Evolutionary conservation across 148 eudicot genomes (phyloP).

Genomic region (Nepenthes gracilis): DNA sequence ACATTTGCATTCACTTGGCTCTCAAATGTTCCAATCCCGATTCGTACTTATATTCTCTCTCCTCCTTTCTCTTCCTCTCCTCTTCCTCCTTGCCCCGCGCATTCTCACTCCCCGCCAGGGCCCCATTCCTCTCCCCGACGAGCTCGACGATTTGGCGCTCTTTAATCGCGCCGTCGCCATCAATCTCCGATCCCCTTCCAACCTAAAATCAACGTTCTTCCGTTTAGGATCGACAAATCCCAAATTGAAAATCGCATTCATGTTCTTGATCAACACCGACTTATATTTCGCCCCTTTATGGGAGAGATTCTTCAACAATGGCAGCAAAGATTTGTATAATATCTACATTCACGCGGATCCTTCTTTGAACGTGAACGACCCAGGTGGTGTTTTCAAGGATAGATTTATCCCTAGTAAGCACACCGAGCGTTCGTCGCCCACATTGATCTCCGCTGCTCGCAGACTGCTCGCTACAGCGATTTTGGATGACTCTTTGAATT

Average conservation of each 20-base stretch:
- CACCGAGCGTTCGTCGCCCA: conserved; percentile 49
- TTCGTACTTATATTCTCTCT: conserved; percentile 34
- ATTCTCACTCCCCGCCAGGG: conserved; percentile 38
- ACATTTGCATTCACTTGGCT: conserved; percentile 4
- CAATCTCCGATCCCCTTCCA: not conserved
- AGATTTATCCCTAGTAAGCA: conserved; percentile 40
- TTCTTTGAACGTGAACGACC: conserved; percentile 14
- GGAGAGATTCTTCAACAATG: conserved; percentile 38
- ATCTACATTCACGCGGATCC: conserved; percentile 89
- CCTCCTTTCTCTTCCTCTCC: conserved; percentile 31
- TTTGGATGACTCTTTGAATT: conserved; percentile 46
- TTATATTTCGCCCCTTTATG: conserved; percentile 57
- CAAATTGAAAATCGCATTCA: conserved; percentile 61
- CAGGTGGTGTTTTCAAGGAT: conserved; percentile 54
- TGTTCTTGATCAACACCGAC: conserved; percentile 62
- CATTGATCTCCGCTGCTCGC: conserved; percentile 56
- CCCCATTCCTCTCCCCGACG: conserved; percentile 51
- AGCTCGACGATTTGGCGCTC: conserved; percentile 62
- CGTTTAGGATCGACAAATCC: conserved; percentile 41
- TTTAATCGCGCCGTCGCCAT: conserved; percentile 43
- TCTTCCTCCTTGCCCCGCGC: conserved; percentile 41
- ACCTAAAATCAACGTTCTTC: conserved; percentile 4
- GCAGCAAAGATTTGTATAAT: conserved; percentile 19
- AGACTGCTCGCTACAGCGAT: conserved; percentile 65
- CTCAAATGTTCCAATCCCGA: conserved; percentile 21